Base-by-base conservation (phyloP, 1,139 yeast genomes). In the Sporopachydermia cereana region DNA sequence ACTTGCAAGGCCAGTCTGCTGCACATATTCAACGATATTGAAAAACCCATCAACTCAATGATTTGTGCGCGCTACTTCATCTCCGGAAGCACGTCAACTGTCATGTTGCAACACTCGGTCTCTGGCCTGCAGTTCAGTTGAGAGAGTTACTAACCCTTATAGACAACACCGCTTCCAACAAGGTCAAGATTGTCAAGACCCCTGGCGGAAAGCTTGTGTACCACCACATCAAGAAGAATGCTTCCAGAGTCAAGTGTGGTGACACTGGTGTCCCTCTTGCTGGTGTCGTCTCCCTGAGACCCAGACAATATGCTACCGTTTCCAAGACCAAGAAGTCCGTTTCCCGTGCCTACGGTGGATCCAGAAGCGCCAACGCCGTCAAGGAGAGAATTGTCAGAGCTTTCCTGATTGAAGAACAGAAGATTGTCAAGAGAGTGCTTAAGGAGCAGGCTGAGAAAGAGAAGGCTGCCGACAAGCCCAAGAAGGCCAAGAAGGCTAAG, bases 341-440 rank as follows among this genome's bases (percentile, higher is more conserved):
- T 62, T 89, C 89, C 70, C 91, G 98, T 81, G 89, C 96, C 65
- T 91, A 91, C 89, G 98, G 98, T 77, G 98, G 98, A 71, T 81
- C 94, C 65, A 80, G 93, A 79, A 88, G 96, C 76, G 95, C 95
- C 66, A 83, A 81, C 85, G 85, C 96, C 77, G 96, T 89, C 68
- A 88, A 86, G 81, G 95, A 88, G 34, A 85, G 96, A 82, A 82
- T 91, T 64, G 88, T 89, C 71, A 89, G 97, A 79, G 96, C 97
- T 68, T 91, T 91, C 86, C 83, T 91, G 71, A 85, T 91, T 62
- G 97, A 91, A 78, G 98, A 91, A 78, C 97, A 91, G 79, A 91
- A 89, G 85, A 86, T 91, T 60, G 98, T 91, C 69, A 91, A 91
- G 89, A 86, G 94, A 76, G 96, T 89, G 64, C 82, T 89, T 67